Evolutionary conservation across 164 flowering plant species (phyloP).

Genomic region (Pachysandra terminalis): DNA sequence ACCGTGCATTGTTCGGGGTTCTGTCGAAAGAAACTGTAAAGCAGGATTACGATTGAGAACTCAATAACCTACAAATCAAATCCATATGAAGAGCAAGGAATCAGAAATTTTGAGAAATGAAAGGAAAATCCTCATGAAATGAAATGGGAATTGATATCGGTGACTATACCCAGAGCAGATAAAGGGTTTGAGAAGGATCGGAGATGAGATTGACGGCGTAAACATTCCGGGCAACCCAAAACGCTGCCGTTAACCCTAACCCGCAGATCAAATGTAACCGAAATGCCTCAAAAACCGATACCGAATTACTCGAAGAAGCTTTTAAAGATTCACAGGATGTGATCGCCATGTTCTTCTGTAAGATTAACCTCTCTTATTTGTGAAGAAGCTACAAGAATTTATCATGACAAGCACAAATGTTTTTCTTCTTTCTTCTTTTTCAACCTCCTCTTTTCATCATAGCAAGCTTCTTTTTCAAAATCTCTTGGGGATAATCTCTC

Average conservation of each 20-base stretch:
- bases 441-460: too few relatives aligned
- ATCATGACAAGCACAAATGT: too few relatives aligned
- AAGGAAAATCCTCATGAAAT: not conserved
- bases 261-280: slow-evolving; percentile 33
- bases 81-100: not conserved
- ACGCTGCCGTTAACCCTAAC: slow-evolving; percentile 33
- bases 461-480: too few relatives aligned
- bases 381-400: too few relatives aligned
- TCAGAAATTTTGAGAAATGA: not conserved
- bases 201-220: slow-evolving; percentile 48
- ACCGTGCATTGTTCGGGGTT: slow-evolving; percentile 60
- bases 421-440: too few relatives aligned
- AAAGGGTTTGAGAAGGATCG: slow-evolving; percentile 46
- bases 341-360: too few relatives aligned
- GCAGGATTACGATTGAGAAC: slow-evolving; percentile 43
- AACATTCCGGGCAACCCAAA: slow-evolving; percentile 38
- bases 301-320: not conserved
- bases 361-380: too few relatives aligned
- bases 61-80: slow-evolving; percentile 35
- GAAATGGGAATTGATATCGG: not conserved
- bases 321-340: too few relatives aligned
- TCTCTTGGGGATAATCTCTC: too few relatives aligned
- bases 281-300: slow-evolving; percentile 15
- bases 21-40: slow-evolving; percentile 46
- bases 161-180: slow-evolving; percentile 44